Evolutionary conservation across 495 filamentous ascomycete genomes (phyloP).

Genomic region (Glarea lozoyensis): DNA sequence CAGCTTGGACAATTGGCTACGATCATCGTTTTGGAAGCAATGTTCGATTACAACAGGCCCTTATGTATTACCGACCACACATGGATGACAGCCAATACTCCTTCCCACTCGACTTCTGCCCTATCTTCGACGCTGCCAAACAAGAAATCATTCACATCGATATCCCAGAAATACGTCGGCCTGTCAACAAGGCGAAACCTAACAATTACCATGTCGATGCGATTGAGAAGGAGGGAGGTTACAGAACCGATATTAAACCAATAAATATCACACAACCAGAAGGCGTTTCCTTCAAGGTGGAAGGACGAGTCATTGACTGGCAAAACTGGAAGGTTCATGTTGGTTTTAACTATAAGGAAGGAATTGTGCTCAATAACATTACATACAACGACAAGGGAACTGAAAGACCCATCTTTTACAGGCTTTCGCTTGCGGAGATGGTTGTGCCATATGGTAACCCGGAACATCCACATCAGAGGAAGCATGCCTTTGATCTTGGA

Average conservation of each 20-base stretch:
- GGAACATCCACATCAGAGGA: constrained; percentile 84
- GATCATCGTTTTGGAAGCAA: constrained; percentile 82
- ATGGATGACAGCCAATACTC: constrained; percentile 85
- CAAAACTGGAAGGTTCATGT: constrained; percentile 94
- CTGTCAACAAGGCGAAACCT: constrained; percentile 61
- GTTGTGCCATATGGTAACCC: constrained; percentile 94
- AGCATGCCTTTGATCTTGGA: constrained; percentile 90
- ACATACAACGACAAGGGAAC: constrained; percentile 83
- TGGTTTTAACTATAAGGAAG: constrained; percentile 94
- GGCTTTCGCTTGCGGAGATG: constrained; percentile 93
- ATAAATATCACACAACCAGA: constrained; percentile 93
- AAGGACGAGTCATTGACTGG: constrained; percentile 75
- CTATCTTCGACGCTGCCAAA: constrained; percentile 80
- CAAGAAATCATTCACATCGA: constrained; percentile 84
- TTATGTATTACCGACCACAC: constrained; percentile 93
- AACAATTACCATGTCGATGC: constrained; percentile 75
- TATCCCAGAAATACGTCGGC: constrained; percentile 70
- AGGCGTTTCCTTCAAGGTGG: constrained; percentile 82
- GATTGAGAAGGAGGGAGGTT: constrained; percentile 68
- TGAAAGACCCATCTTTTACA: constrained; percentile 75
- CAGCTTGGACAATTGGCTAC: constrained; percentile 93
- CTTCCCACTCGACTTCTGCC: constrained; percentile 89
- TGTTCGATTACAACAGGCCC: constrained; percentile 78
- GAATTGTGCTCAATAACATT: constrained; percentile 85
- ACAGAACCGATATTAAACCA: constrained; percentile 76